Conservation (phyloP, 257 asterid species). For the Cordia subcordata region DNA sequence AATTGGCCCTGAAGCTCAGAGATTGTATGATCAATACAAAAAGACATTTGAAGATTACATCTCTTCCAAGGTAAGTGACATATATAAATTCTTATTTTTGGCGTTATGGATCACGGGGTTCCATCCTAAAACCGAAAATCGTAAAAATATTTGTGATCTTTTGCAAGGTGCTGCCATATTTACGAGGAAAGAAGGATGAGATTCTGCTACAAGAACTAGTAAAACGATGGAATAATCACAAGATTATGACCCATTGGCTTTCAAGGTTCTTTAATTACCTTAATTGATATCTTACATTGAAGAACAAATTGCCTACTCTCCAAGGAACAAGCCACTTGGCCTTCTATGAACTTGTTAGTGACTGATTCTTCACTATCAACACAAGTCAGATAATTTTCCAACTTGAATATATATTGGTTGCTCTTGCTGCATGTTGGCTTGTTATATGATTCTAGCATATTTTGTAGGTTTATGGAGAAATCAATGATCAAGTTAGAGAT, state of each 20-base stretch:
- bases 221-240: constrained; percentile 31
- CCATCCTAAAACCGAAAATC: background rate
- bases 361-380: background rate
- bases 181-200: constrained; percentile 22
- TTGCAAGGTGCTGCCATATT: constrained; percentile 25
- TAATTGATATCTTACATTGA: constrained; percentile 18
- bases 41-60: constrained; percentile 28
- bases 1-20: constrained; percentile 12
- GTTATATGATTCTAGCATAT: background rate
- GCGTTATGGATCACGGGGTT: too few relatives aligned
- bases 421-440: background rate
- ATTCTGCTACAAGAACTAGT: constrained; percentile 23
- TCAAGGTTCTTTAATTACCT: constrained; percentile 27
- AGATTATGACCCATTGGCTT: constrained; percentile 24
- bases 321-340: constrained; percentile 23
- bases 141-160: background rate
- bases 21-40: constrained; percentile 21
- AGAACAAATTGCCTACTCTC: constrained; percentile 18
- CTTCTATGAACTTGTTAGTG: constrained; percentile 28
- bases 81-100: background rate
- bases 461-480: constrained; percentile 30
- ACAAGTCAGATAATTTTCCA: background rate
- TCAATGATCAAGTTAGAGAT: constrained; percentile 34
- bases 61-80: constrained; percentile 20
- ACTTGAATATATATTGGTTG: too few relatives aligned